Base-by-base conservation (phyloP, 352 stramenopile genomes). In the Globisporangium sylvaticum region DNA sequence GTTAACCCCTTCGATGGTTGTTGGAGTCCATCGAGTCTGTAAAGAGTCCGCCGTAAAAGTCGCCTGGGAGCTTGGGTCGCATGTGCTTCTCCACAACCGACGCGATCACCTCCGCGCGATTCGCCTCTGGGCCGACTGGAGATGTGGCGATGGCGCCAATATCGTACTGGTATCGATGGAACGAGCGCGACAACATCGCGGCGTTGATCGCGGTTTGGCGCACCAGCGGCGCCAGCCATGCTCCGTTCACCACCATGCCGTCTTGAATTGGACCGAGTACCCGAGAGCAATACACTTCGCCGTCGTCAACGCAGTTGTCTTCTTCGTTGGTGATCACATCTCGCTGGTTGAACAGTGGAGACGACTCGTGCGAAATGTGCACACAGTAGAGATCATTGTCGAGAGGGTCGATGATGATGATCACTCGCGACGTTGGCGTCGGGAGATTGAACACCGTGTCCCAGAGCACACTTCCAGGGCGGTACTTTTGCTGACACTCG, bases 41-140 rank as follows among this genome's bases (percentile, higher is more conserved):
- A 70, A 95, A 95, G 42, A 95, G 70, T 57, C 84, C 77, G 42
- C 88, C 83, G 67, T 96, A 96, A 67, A 96, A 96, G 67, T 96
- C 84, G 32, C 88, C 86, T 12, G 88, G 88, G 20, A 96, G 78
- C 70, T 92, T 87, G 18, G 88, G 86, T 14, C 76, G 83, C 77
- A 96, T 92, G 68, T 96, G 76, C 62, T 91, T 88, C 58, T 91
- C 77, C 5, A 93, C 77, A 55, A 94, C 82, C 1, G 83, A 80
- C 8, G 77, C 75, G 32, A 96, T 89, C 59, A 90, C 75, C 24
- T 86, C 88, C 29, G 79, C 83, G 14, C 88, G 85, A 57, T 90
- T 90, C 64, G 79, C 83, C 58, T 94, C 84, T 12, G 85, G 82
- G 20, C 83, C 78, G 8, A 88, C 75, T 27, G 81, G 81, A n/a